Percentiles rank a stretch among this genome's conserved stretches.
phyloP scores from a whole-genome alignment of 495 filamentous ascomycete species.

The Cladorrhinum samala region DNA sequence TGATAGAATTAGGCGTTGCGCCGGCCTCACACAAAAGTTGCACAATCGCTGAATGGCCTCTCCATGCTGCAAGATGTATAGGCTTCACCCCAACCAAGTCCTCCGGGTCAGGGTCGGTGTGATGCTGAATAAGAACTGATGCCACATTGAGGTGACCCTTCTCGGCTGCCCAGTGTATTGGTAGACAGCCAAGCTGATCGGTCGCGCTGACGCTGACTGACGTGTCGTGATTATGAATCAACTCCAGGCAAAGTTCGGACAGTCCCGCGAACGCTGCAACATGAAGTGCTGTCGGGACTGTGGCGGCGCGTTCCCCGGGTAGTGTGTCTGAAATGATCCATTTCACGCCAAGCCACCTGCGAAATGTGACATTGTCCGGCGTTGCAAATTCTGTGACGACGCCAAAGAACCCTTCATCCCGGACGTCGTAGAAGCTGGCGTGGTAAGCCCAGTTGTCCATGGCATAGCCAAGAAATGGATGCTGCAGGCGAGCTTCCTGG shows the following conservation, averaged over 20 bases:
- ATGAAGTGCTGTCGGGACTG: background rate
- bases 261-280: conserved; percentile 15
- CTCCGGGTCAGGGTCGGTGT: conserved; percentile 11
- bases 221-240: conserved; percentile 3
- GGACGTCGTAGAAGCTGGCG: conserved; percentile 3
- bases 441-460: conserved; percentile 13
- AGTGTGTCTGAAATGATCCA: background rate
- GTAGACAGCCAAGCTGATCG: conserved; percentile 9
- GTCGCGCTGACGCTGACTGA: conserved; percentile 3
- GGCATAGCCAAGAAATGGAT: conserved; percentile 14
- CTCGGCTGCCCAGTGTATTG: conserved; percentile 21
- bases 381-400: background rate
- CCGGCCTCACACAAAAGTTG: conserved; percentile 22
- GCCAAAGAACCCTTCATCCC: conserved; percentile 5
- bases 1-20: conserved; percentile 22
- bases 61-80: conserved; percentile 20
- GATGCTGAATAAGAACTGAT: conserved; percentile 14
- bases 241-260: conserved; percentile 5
- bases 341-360: conserved; percentile 1
- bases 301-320: background rate
- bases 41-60: conserved; percentile 10
- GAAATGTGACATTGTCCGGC: background rate
- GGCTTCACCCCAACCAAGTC: conserved; percentile 17
- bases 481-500: conserved; percentile 2
- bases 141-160: conserved; percentile 18